Base-by-base conservation (phyloP, 148 eudicot species). In the Arctostaphylos glauca region DNA sequence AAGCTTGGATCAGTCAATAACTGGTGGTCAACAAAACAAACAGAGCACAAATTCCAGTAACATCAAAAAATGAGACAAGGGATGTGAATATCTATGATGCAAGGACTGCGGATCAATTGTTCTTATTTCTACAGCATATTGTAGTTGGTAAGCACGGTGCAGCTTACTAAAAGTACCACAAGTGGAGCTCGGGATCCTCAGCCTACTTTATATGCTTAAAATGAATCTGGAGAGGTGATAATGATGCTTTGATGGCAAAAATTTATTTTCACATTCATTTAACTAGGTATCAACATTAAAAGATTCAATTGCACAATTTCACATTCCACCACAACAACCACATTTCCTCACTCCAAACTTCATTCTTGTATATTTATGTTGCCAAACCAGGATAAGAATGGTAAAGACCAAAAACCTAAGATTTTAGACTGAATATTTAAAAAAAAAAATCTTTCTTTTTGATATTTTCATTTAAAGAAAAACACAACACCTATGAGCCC, bases 1-100 rank as follows among this genome's bases (percentile, higher is more conserved):
- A 71, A 16, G 44, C 53, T 84, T 49, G 62, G 50, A 58, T 78
- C 13, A 83, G 71, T 78, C 81, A 55, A 56, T 47, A 43, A 66
- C 64, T 46, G 60, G 50, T 6, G 9, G 21, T 18, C 21, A 4
- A 76, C 12, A 60, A 25, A 82, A 75, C 47, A 38, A 25, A 74
- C 16, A 77, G 47, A 60, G 48, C 18, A 9, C 38, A 23, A 19
- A 62, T 56, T 60, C 48, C 49, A 49, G 31, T 38, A 76, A 82
- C 48, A 75, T 75, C 14, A 25, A 76, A 58, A 53, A 53, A 31
- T 53, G 60, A 82, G 74, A 60, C 68, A 52, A 62, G 60, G 54
- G 14, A 76, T 48, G 43, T 5, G 4, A 18, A 50, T 81, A 64
- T 43, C 59, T 66, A 12, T 48, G 23, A 80, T 60, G 74, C 23